phyloP scores from a whole-genome alignment of 2,329 filamentous ascomycete species.

The Zarea fungicola region DNA sequence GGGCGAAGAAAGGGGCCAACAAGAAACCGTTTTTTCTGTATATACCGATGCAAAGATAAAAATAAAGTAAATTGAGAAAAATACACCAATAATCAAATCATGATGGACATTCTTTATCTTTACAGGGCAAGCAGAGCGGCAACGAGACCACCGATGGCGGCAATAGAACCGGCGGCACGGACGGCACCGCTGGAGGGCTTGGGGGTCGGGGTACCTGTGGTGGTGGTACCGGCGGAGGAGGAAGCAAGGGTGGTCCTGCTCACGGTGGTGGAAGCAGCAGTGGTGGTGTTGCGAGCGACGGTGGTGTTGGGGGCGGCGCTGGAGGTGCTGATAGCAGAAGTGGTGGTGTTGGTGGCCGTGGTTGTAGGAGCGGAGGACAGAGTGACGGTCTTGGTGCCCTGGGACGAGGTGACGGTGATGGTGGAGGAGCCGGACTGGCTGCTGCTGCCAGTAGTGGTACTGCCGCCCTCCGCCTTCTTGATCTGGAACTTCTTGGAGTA shows the following conservation, averaged over 20 bases:
- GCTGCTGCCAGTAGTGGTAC: too few species aligned
- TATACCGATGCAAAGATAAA: constrained; percentile 9
- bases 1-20: not conserved
- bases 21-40: not conserved
- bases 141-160: constrained; percentile 35
- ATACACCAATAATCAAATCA: not conserved
- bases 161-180: constrained; percentile 33
- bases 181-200: constrained; percentile 21
- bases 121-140: constrained; percentile 40
- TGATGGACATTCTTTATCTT: constrained; percentile 21
- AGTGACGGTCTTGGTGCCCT: constrained; percentile 27
- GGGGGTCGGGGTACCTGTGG: constrained; percentile 18
- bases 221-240: constrained; percentile 19
- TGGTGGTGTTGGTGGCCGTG: constrained; percentile 20
- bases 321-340: constrained; percentile 22
- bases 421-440: too few species aligned
- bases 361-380: constrained; percentile 18
- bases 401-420: constrained; percentile 24
- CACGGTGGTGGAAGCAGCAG: not conserved
- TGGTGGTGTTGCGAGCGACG: constrained; percentile 5
- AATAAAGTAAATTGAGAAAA: constrained; percentile 4
- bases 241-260: constrained; percentile 17
- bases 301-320: constrained; percentile 19
- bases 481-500: constrained; percentile 60
- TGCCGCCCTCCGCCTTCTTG: constrained; percentile 23